A percentile compares a stretch with the other conserved stretches of the same genome.
Evolutionary conservation across 192 early-diverging fungal species (phyloP).

Genomic region (Coemansia reversa): DNA sequence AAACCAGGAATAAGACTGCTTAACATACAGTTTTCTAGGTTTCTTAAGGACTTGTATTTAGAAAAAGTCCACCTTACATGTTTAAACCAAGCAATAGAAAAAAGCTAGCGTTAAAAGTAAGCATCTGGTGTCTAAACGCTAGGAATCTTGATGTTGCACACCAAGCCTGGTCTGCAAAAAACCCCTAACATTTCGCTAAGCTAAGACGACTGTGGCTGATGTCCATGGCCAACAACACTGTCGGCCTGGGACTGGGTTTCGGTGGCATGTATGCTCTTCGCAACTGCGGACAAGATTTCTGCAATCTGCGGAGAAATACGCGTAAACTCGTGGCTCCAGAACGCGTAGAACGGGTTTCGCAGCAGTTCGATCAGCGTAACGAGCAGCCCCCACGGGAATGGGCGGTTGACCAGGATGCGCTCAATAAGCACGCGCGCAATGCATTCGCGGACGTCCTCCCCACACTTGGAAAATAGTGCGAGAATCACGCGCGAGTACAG

Average conservation of each 20-base stretch:
- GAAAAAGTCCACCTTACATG: no score
- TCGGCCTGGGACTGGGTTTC: constrained; percentile 17
- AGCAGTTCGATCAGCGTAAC: constrained; percentile 98
- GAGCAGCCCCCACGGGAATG: constrained; percentile 96
- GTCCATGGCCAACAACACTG: constrained; percentile 5
- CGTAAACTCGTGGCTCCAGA: constrained; percentile 70
- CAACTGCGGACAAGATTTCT: constrained; percentile 53
- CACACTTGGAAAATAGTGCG: constrained; percentile 69
- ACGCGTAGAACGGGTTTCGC: constrained; percentile 80
- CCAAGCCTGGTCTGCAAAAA: no score
- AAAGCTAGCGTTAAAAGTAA: no score
- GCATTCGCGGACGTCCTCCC: constrained; percentile 88
- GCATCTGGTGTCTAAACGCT: no score
- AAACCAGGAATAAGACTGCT: no score
- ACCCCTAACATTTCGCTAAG: no score
- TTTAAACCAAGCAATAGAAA: no score
- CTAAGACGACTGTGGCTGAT: constrained; percentile 17
- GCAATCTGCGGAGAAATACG: constrained; percentile 50
- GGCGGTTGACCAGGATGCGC: constrained; percentile 92
- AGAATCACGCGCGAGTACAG: constrained; percentile 89
- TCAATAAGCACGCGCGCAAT: constrained; percentile 93
- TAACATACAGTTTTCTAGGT: no score
- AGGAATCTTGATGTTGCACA: no score
- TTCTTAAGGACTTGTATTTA: no score
- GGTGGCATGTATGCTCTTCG: constrained; percentile 48